Evolutionary conservation across 495 filamentous ascomycete genomes (phyloP), one percentile per base, ranked within the genome.

Genomic region (Neurospora intermedia): DNA sequence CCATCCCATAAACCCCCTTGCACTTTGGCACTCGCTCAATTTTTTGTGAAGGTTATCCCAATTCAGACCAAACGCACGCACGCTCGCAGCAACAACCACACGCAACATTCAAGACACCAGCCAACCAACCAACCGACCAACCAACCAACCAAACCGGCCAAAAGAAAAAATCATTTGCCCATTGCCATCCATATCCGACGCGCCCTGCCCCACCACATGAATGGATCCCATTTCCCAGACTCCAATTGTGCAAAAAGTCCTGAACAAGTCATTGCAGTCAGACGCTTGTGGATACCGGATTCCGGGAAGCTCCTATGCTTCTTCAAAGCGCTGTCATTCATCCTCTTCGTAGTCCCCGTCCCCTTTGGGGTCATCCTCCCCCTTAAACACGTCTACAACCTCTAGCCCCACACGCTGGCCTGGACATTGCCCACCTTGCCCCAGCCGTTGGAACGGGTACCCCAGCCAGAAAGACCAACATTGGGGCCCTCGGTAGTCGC

Each of bases 381-480:
- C 23, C 27, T 66, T 7, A 6, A 31, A 13, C 13, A 18, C 54
- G 27, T 66, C 27, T 27, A 31, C 9, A 27, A 2, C 23, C 54
- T 35, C 86, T 88, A 94, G 74, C 91, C 91, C 91, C 91, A 94
- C 73, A 93, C 91, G 69, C 91, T 92, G 62, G 91, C 91, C 77
- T 92, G 91, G 70, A 90, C 89, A 69, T 90, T 89, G 39, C 87
- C 87, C 62, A 87, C 88, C 83, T 92, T 89, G 54, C 91, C 91
- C 92, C 92, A 94, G 72, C 92, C 91, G 40, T 88, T 91, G 48
- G 89, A 87, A 73, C 90, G 86, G 75, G 84, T 89, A 72, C 91
- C 89, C 92, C 92, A 94, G 74, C 91, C 91, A 16, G 84, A 76
- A 9, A 81, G 72, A 13, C 80, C 80, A 69, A 79, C 83, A 69